phyloP scores from a whole-genome alignment of 2,329 filamentous ascomycete genomes.

The Aspergillus ruber region DNA sequence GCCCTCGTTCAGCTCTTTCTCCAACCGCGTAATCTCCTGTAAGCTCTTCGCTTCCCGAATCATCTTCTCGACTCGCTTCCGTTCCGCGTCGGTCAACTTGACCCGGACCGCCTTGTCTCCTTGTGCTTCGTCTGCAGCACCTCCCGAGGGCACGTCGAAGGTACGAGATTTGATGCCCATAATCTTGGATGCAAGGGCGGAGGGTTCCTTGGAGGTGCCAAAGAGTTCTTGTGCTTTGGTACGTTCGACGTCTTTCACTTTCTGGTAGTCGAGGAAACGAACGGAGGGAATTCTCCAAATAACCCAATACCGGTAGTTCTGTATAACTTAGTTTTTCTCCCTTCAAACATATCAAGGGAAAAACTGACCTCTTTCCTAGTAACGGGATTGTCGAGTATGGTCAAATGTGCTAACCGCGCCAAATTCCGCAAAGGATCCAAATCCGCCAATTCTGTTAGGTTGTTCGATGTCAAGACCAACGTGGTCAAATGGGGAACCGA shows the following conservation, averaged over 20 bases:
- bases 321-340: conserved; percentile 2
- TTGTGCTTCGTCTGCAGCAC: conserved; percentile 35
- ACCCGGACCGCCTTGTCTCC: conserved; percentile 64
- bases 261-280: conserved; percentile 85
- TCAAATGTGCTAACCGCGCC: conserved; percentile 67
- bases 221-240: conserved; percentile 72
- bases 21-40: conserved; percentile 80
- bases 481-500: conserved; percentile 76
- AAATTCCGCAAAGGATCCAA: conserved; percentile 71
- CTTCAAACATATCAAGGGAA: not conserved
- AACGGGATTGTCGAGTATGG: conserved; percentile 80
- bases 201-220: conserved; percentile 69
- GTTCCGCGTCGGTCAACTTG: conserved; percentile 82
- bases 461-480: conserved; percentile 77
- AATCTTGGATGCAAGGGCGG: conserved; percentile 75
- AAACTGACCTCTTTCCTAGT: conserved; percentile 77
- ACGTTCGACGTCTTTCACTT: conserved; percentile 83
- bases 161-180: conserved; percentile 75
- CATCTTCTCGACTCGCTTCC: conserved; percentile 74
- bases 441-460: conserved; percentile 76
- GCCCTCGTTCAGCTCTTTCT: conserved; percentile 88
- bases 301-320: conserved; percentile 91
- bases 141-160: conserved; percentile 50
- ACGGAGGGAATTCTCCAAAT: conserved; percentile 80
- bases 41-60: conserved; percentile 84